These are phyloP conservation scores for Fusarium brevicatenulatum DNA, from an alignment of 2,329 filamentous ascomycete species.

Conservation along the genomic window DNA sequence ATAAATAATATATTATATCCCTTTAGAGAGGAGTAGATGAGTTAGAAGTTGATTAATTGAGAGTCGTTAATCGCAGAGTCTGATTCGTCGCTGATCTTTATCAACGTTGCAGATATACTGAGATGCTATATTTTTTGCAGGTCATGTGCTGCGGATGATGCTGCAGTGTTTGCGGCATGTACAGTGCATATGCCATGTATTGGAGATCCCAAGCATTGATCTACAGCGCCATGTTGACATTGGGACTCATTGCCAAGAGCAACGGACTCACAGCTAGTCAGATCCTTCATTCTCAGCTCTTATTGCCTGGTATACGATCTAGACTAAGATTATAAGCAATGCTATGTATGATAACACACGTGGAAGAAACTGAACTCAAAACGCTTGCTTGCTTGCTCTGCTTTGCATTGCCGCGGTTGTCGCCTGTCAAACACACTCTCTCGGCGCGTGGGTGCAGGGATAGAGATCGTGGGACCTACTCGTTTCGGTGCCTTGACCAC, in stretches of 20 bases:
- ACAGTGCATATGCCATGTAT: slow-evolving; percentile 12
- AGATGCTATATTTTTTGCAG: not conserved
- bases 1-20: too few species aligned
- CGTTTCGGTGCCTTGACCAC: slow-evolving; percentile 23
- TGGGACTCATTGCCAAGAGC: slow-evolving; percentile 22
- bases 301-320: slow-evolving; percentile 5
- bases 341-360: not conserved
- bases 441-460: slow-evolving; percentile 36
- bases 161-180: not conserved
- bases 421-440: slow-evolving; percentile 13
- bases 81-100: slow-evolving; percentile 6
- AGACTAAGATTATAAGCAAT: not conserved
- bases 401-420: slow-evolving; percentile 11
- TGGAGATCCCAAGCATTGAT: slow-evolving; percentile 23
- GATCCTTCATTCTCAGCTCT: not conserved
- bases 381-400: not conserved
- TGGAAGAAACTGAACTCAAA: not conserved
- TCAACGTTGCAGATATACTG: slow-evolving; percentile 1
- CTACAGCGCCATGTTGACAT: slow-evolving; percentile 19
- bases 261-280: slow-evolving; percentile 1
- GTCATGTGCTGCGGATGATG: slow-evolving; percentile 25
- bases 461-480: slow-evolving; percentile 30
- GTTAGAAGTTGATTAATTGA: slow-evolving; percentile 16
- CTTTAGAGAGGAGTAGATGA: too few species aligned
- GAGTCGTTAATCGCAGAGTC: not conserved